Base-by-base conservation (phyloP, 2,329 filamentous ascomycete genomes). In the Beauveria sp. region DNA sequence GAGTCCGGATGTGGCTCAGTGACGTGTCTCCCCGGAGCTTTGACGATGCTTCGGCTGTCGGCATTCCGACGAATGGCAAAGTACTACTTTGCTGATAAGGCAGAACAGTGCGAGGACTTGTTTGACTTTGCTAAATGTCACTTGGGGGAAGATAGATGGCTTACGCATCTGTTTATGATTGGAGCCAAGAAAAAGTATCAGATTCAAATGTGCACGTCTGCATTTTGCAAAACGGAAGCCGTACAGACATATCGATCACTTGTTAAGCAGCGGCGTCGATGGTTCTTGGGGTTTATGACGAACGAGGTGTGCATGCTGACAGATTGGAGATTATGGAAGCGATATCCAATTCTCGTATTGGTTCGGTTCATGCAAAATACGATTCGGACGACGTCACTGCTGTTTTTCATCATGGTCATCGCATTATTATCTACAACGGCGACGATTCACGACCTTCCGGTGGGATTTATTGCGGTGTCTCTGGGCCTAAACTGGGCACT, bases 231-330 rank as follows among this genome's bases (percentile, higher is more conserved):
- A 77, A 98, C 95, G 0, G 93, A 98, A 74, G 93, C 95, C 26
- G 93, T 97, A 20, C 92, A 96, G 75, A 92, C 89, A 2, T 93
- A 93, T 74, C 78, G 78, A 62, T 92, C 89, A 67, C 83, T 99
- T 52, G 81, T 97, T 72, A 97, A 98, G 79, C 95, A 99, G 78
- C 87, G 95, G 63, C 88, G 93, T 60, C 85, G 95, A 71, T 99
- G 95, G 95, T 98, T 98, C 73, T 81, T 98, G 49, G 93, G 93
- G 34, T 97, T 96, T 75, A 93, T 98, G 76, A 97, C 93, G 18
- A 99, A 99, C 73, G 93, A 98, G 73, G 93, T 92, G 8, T 97
- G 93, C 77, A 97, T 98, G 95, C 79, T 99, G 77, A 98, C 95
- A 1, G 93, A 98, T 75, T 86, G 90, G 74, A 86, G 95, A 63